A percentile compares a stretch with the other conserved stretches of the same genome.
Evolutionary conservation across 495 filamentous ascomycete species (phyloP).

Genomic region (Hypoxylon perforatum): DNA sequence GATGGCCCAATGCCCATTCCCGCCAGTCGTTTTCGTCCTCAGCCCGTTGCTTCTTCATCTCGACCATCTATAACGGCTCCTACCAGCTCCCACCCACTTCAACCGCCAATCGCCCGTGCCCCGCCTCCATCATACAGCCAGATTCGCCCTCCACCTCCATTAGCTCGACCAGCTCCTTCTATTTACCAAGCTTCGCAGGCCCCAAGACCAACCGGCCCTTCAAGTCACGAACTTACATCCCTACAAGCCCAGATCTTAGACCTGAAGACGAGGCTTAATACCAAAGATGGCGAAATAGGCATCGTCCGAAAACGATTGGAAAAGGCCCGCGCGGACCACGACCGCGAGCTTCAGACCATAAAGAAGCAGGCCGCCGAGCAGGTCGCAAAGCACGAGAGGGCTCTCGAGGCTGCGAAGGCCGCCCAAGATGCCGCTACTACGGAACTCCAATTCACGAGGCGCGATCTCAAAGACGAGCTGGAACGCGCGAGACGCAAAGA

Average conservation of each 20-base stretch:
- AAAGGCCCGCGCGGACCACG: slow-evolving; percentile 53
- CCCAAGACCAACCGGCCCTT: slow-evolving; percentile 19
- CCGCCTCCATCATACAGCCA: slow-evolving; percentile 35
- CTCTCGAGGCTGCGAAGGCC: slow-evolving; percentile 56
- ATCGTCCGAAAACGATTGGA: slow-evolving; percentile 65
- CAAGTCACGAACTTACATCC: slow-evolving; percentile 39
- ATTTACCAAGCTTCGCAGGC: slow-evolving; percentile 46
- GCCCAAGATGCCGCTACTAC: slow-evolving; percentile 58
- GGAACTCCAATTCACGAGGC: slow-evolving; percentile 64
- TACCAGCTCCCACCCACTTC: slow-evolving; percentile 37
- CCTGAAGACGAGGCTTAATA: slow-evolving; percentile 55
- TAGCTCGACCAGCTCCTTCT: slow-evolving; percentile 41
- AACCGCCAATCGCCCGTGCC: slow-evolving; percentile 36
- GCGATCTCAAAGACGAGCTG: slow-evolving; percentile 62
- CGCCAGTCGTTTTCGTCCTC: slow-evolving; percentile 27
- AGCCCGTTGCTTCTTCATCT: slow-evolving; percentile 23
- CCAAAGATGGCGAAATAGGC: slow-evolving; percentile 61
- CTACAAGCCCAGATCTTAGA: slow-evolving; percentile 49
- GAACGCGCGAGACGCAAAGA: slow-evolving; percentile 52
- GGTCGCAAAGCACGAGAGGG: slow-evolving; percentile 57
- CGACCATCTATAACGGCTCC: slow-evolving; percentile 12
- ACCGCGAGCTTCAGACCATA: slow-evolving; percentile 57
- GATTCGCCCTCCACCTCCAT: slow-evolving; percentile 36
- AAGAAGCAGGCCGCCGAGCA: slow-evolving; percentile 59
- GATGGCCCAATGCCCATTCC: slow-evolving; percentile 29